Conservation (phyloP, 1,139 yeast species). For the Pichia sp. region DNA sequence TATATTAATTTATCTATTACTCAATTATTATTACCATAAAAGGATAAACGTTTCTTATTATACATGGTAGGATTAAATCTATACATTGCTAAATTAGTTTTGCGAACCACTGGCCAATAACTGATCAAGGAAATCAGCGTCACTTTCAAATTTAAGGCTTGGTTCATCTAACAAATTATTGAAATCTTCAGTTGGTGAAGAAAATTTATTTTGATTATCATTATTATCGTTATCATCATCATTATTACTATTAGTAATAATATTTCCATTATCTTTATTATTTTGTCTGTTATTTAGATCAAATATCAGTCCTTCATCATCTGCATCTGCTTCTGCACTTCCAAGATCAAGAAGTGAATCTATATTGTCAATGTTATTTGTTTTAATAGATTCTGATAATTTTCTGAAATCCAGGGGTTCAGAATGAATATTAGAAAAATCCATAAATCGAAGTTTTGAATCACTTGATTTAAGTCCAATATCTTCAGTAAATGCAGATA, state of each 20-base stretch:
- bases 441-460: constrained; percentile 14
- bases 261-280: too few relatives aligned
- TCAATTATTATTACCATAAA: too few relatives aligned
- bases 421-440: constrained; percentile 8
- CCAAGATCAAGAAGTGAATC: constrained; percentile 1
- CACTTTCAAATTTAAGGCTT: constrained; percentile 9
- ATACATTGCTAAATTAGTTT: neutral
- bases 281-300: neutral
- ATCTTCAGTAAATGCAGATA: constrained; percentile 11
- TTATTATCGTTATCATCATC: too few relatives aligned
- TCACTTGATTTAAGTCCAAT: constrained; percentile 2
- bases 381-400: constrained; percentile 6
- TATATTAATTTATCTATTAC: too few relatives aligned
- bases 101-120: constrained; percentile 6
- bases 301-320: neutral
- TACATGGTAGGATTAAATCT: neutral
- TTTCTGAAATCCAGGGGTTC: constrained; percentile 14
- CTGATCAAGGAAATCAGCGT: constrained; percentile 15
- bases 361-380: constrained; percentile 1
- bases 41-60: too few relatives aligned
- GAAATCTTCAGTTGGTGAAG: constrained; percentile 1
- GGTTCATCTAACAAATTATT: constrained; percentile 7
- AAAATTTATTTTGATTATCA: neutral
- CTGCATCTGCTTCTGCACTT: neutral
- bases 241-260: too few relatives aligned